Evolutionary conservation across 1,284 basidiomycete species (phyloP), one percentile per base, ranked within the genome.

Genomic region (Tilletia setariae): DNA sequence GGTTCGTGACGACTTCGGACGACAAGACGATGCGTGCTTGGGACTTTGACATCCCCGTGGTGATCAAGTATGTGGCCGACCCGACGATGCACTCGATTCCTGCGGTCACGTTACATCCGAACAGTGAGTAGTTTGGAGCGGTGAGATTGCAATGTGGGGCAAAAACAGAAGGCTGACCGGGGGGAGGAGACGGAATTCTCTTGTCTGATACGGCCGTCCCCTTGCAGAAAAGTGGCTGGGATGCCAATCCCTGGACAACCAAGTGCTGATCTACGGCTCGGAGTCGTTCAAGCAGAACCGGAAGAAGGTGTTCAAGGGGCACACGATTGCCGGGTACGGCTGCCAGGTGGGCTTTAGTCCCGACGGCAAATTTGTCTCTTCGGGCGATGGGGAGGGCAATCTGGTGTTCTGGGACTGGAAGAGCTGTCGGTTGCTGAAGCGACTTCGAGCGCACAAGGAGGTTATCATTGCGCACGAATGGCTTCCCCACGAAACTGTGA

Each of bases 21-120:
- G 96, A 99, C 85, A 98, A 98, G 86, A 97, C 94, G 6, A 96
- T 99, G 80, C 90, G 96, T 65, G 95, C 93, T 21, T 99, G 96
- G 96, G 84, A 84, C 70, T 84, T 72, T 66, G 94, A 98, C 84
- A 97, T 97, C 73, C 94, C 94, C 3, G 94, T 98, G 30, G 94
- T 97, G 69, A 98, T 98, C 87, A 98, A 99, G 84, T 96, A 98
- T 84, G 97, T 98, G 71, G 94, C 96, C 40, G 96, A 99, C 83
- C 96, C 96, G 9, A 90, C 93, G 81, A 98, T 99, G 96, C 94
- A 99, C 84, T 96, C 93, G 43, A 98, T 99, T 94, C 96, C 96
- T 13, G 91, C 95, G 19, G 94, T 98, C 46, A 92, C 93, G 9
- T 84, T 94, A 40, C 93, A 97, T 83, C 96, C 96, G 11, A 93